phyloP scores from a whole-genome alignment of 345 rosid genomes.

The Iberis pinnata region DNA sequence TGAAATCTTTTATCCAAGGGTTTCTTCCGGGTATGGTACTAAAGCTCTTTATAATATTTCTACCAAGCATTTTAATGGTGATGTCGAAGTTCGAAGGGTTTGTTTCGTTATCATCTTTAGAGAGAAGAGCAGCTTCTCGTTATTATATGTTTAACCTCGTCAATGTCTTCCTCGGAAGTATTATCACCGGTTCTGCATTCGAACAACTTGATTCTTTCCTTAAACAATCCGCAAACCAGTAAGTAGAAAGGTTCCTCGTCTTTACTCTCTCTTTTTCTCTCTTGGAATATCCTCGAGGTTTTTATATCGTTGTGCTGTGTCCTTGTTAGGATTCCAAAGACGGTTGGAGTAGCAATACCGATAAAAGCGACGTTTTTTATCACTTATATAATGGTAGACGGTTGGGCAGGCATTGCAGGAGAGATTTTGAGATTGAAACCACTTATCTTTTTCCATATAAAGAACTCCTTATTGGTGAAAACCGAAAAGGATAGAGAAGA shows the following conservation, averaged over 20 bases:
- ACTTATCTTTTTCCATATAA: constrained; percentile 73
- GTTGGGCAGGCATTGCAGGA: constrained; percentile 94
- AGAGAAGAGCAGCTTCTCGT: constrained; percentile 82
- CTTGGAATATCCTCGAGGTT: not conserved
- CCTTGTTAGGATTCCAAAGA: constrained; percentile 60
- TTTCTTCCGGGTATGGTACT: constrained; percentile 80
- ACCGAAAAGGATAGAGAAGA: constrained; percentile 93
- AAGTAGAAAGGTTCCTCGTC: constrained; percentile 13
- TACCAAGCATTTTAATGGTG: constrained; percentile 84
- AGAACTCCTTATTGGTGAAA: constrained; percentile 84
- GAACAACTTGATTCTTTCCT: constrained; percentile 68
- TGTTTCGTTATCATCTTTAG: constrained; percentile 64
- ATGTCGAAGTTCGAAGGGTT: constrained; percentile 97
- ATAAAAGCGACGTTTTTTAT: constrained; percentile 88
- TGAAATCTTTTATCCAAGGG: constrained; percentile 77
- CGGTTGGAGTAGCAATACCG: constrained; percentile 83
- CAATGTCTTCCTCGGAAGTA: constrained; percentile 74
- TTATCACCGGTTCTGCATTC: constrained; percentile 67
- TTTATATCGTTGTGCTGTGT: not conserved
- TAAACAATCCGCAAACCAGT: constrained; percentile 65
- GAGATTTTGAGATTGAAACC: constrained; percentile 86
- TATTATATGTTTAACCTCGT: constrained; percentile 72
- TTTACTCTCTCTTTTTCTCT: not conserved
- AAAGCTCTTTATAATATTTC: constrained; percentile 88
- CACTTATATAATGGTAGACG: constrained; percentile 93